Conservation (phyloP, 306 rosid species). For the Hylodesmum podocarpum region DNA sequence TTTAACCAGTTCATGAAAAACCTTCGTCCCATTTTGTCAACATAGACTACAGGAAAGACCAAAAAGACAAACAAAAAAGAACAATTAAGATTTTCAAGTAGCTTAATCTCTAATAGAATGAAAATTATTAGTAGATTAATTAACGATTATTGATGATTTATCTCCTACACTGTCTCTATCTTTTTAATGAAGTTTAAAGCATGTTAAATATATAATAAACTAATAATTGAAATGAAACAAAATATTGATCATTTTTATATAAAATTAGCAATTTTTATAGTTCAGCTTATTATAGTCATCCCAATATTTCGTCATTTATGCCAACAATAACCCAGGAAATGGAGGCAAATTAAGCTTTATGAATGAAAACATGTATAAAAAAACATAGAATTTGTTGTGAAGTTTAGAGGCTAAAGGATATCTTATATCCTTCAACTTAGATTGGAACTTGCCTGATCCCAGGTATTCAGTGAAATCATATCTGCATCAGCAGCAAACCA, state of each 20-base stretch:
- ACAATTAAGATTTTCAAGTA: neutral
- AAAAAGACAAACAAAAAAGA: no score
- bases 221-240: neutral
- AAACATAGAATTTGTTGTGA: neutral
- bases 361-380: constrained; percentile 12
- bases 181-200: neutral
- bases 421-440: constrained; percentile 24
- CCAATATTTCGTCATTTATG: neutral
- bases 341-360: neutral
- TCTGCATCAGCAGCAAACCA: constrained; percentile 91
- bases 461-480: constrained; percentile 67
- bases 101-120: neutral
- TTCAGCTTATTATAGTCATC: neutral
- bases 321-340: constrained; percentile 13
- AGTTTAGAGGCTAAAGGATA: neutral
- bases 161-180: neutral
- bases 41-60: neutral
- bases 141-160: neutral
- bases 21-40: neutral
- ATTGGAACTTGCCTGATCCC: constrained; percentile 77
- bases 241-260: neutral
- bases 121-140: neutral
- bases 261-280: neutral
- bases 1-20: neutral
- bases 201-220: neutral